A percentile compares a stretch with the other conserved stretches of the same genome.
Evolutionary conservation across 2,329 filamentous ascomycete genomes (phyloP).

Genomic region (Colletotrichum cuscutae): DNA sequence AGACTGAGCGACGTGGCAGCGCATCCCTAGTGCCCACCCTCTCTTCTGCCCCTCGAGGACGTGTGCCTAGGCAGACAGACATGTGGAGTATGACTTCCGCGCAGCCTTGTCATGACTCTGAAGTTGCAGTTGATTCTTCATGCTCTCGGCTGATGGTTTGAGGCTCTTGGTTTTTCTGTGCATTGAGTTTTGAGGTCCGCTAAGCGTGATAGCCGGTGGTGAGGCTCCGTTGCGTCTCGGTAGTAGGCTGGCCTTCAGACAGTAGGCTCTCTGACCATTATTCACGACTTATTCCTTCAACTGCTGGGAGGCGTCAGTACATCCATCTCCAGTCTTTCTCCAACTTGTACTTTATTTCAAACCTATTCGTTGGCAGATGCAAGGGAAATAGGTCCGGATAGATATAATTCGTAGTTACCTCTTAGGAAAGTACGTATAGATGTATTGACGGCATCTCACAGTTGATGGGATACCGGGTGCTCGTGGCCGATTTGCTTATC

Average conservation of each 20-base stretch:
- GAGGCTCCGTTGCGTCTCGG: not conserved
- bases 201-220: not conserved
- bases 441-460: too few species aligned
- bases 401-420: too few species aligned
- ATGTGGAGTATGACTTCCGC: not conserved
- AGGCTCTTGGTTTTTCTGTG: not conserved
- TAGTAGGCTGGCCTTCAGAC: not conserved
- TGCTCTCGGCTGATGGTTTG: not conserved
- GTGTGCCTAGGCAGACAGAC: slow-evolving; percentile 10
- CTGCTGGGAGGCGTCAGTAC: too few species aligned
- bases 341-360: too few species aligned
- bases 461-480: not conserved
- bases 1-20: slow-evolving; percentile 32
- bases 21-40: slow-evolving; percentile 22
- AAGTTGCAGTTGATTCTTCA: not conserved
- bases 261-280: not conserved
- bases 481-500: not conserved
- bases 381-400: too few species aligned
- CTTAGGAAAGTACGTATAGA: too few species aligned
- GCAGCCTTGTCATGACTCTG: not conserved
- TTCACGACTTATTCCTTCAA: not conserved
- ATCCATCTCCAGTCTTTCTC: too few species aligned
- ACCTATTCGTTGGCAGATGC: too few species aligned
- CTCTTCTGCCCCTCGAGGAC: not conserved
- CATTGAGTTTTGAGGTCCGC: not conserved